These are phyloP conservation scores for Aspergillus flavus DNA, from an alignment of 2,329 filamentous ascomycete species.

Conservation along the genomic window DNA sequence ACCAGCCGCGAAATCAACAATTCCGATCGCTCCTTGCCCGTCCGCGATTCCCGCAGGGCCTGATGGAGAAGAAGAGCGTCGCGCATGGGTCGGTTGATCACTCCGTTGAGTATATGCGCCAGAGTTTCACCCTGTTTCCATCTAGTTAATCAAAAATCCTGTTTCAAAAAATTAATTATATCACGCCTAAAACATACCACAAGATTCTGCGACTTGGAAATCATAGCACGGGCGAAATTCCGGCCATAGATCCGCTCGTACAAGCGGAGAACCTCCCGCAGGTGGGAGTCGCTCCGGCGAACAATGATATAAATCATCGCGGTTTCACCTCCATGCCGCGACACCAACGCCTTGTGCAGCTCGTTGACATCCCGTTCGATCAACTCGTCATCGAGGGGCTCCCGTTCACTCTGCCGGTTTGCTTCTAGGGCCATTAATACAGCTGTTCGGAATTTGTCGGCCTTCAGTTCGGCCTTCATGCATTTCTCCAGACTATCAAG, in stretches of 20 bases:
- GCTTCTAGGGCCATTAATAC: constrained; percentile 83
- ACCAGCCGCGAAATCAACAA: constrained; percentile 86
- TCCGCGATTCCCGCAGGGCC: constrained; percentile 74
- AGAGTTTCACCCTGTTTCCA: constrained; percentile 79
- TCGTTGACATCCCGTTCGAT: constrained; percentile 73
- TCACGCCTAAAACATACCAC: constrained; percentile 66
- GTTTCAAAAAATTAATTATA: neutral
- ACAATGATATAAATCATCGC: constrained; percentile 86
- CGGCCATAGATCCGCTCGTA: constrained; percentile 74
- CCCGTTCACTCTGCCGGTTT: constrained; percentile 77
- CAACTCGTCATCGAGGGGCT: constrained; percentile 63
- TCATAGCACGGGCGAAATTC: constrained; percentile 86
- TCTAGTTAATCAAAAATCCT: constrained; percentile 14
- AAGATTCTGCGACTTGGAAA: constrained; percentile 86
- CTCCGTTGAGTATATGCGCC: constrained; percentile 91
- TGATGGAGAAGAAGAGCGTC: constrained; percentile 91
- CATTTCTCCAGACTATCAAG: constrained; percentile 76
- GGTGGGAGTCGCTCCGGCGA: constrained; percentile 75
- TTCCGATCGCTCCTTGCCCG: constrained; percentile 76
- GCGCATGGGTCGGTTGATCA: constrained; percentile 92
- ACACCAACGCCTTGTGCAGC: constrained; percentile 69
- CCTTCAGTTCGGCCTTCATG: constrained; percentile 90
- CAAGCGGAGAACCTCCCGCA: constrained; percentile 74
- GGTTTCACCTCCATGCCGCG: constrained; percentile 77
- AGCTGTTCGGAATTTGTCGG: constrained; percentile 93